phyloP scores from a whole-genome alignment of 208 protist genomes.

The Trypanosoma melophagium region DNA sequence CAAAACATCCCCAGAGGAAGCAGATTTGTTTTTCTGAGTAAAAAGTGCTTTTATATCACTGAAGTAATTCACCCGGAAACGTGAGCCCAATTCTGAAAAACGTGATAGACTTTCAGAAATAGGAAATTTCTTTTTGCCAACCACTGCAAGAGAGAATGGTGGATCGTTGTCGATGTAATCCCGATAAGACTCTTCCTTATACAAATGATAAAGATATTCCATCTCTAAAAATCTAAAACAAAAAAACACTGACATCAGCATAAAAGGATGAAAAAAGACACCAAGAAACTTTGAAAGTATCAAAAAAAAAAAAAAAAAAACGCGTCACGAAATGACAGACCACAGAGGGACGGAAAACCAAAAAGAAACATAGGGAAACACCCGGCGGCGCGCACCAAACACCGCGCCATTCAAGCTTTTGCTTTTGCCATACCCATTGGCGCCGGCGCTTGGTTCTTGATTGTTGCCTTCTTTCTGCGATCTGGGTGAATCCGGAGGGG shows the following conservation, averaged over 20 bases:
- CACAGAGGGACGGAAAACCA: too few species aligned
- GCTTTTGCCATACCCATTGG: too few species aligned
- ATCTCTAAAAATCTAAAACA: constrained; percentile 22
- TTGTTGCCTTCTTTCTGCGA: too few species aligned
- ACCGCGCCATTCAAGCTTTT: too few species aligned
- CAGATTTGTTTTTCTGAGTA: neutral
- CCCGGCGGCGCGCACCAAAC: too few species aligned
- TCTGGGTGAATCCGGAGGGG: too few species aligned
- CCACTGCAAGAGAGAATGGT: constrained; percentile 35
- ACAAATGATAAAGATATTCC: constrained; percentile 43
- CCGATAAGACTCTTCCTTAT: constrained; percentile 43
- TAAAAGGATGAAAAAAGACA: neutral
- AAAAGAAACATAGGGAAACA: too few species aligned
- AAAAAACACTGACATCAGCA: constrained; percentile 6
- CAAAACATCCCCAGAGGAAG: neutral
- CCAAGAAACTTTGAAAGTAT: neutral
- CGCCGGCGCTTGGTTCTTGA: too few species aligned
- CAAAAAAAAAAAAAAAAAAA: constrained; percentile 14
- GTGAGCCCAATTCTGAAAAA: constrained; percentile 9
- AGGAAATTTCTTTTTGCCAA: constrained; percentile 25
- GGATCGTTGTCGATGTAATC: constrained; percentile 38
- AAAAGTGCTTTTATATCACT: neutral
- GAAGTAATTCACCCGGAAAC: constrained; percentile 28
- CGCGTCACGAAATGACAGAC: too few species aligned
- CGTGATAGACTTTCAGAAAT: constrained; percentile 31